phyloP scores from a whole-genome alignment of 2,329 filamentous ascomycete genomes.

The Coniochaeta sp. region DNA sequence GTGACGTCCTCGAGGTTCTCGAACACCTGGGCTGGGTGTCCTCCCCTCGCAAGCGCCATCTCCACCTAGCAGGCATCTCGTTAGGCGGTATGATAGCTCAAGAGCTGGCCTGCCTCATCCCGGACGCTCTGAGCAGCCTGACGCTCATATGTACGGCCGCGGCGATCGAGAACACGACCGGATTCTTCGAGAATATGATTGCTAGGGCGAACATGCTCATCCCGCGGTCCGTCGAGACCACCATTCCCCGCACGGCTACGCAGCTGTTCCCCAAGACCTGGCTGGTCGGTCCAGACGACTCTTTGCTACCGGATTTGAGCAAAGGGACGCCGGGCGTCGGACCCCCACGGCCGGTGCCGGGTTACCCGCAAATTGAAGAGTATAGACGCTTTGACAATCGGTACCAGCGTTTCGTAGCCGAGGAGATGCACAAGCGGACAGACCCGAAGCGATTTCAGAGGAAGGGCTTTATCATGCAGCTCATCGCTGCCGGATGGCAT shows the following conservation, averaged over 20 bases:
- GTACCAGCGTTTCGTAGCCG: conserved; percentile 74
- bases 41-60: conserved; percentile 26
- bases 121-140: conserved; percentile 45
- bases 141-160: conserved; percentile 56
- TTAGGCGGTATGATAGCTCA: conserved; percentile 93
- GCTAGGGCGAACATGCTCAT: conserved; percentile 50
- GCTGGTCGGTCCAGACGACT: conserved; percentile 53
- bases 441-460: conserved; percentile 53
- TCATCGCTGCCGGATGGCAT: conserved; percentile 74
- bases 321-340: conserved; percentile 11
- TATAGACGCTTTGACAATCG: conserved; percentile 62
- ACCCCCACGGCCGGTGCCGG: conserved; percentile 4
- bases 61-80: conserved; percentile 68
- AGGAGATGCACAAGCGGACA: conserved; percentile 65
- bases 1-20: conserved; percentile 63
- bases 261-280: conserved; percentile 61
- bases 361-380: not conserved
- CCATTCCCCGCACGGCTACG: conserved; percentile 55
- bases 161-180: conserved; percentile 50
- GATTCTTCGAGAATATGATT: conserved; percentile 58
- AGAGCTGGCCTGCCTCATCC: conserved; percentile 57
- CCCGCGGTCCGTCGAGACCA: conserved; percentile 62
- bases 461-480: conserved; percentile 67
- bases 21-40: conserved; percentile 61
- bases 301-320: conserved; percentile 35